Conservation (phyloP, 2,329 filamentous ascomycete species). For the Colletotrichum aenigma region DNA sequence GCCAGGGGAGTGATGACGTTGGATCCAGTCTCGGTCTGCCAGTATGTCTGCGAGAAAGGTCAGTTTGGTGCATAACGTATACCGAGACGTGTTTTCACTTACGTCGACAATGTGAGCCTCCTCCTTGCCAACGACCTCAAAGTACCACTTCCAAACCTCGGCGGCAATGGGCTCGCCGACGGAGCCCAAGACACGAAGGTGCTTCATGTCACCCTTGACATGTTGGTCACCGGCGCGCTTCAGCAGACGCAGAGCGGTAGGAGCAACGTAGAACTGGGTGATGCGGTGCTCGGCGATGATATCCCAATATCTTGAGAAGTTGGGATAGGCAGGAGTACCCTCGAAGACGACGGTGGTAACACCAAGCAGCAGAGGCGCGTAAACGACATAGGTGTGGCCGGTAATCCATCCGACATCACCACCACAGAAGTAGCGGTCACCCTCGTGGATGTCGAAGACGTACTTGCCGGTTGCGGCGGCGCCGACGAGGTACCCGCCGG, state of each 20-base stretch:
- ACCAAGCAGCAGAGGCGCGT: constrained; percentile 90
- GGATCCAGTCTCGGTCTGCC: constrained; percentile 98
- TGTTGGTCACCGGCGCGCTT: constrained; percentile 96
- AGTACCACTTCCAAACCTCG: constrained; percentile 99
- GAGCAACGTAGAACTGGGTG: constrained; percentile 98
- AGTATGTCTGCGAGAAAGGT: constrained; percentile 77
- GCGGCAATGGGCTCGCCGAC: constrained; percentile 97
- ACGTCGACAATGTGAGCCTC: constrained; percentile 94
- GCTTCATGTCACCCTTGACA: constrained; percentile 87
- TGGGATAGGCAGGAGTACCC: constrained; percentile 94
- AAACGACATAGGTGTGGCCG: constrained; percentile 97
- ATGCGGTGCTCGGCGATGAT: constrained; percentile 95
- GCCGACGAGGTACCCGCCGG: constrained; percentile 91
- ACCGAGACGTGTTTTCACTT: constrained; percentile 46
- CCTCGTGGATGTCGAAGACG: constrained; percentile 96
- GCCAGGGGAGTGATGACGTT: constrained; percentile 94
- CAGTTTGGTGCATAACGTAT: neutral
- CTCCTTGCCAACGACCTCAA: constrained; percentile 91
- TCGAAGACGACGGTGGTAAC: constrained; percentile 97
- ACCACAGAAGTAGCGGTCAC: constrained; percentile 95
- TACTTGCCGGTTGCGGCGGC: constrained; percentile 96
- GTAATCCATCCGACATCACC: constrained; percentile 99
- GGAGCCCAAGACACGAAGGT: constrained; percentile 87
- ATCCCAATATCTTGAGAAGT: constrained; percentile 99
- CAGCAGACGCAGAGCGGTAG: constrained; percentile 87